Conservation (phyloP, 1,284 basidiomycete genomes). For the Papiliotrema flavescens region DNA sequence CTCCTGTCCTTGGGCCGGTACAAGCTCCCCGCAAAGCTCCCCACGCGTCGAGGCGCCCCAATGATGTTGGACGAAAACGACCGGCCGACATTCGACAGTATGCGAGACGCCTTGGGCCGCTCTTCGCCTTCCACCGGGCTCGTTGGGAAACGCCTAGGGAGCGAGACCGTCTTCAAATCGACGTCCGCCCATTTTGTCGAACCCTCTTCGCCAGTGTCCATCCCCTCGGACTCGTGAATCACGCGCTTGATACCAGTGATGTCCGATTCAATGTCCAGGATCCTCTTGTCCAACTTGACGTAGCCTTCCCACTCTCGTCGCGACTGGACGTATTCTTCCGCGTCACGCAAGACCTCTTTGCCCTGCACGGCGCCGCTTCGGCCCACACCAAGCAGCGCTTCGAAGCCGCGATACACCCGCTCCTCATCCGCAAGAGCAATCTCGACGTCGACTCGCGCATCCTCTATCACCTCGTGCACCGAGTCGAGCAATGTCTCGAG, state of each 20-base stretch:
- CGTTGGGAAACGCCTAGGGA: conserved; percentile 7
- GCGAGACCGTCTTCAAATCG: conserved; percentile 16
- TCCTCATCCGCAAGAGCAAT: conserved; percentile 75
- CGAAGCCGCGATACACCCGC: conserved; percentile 65
- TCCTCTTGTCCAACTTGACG: conserved; percentile 57
- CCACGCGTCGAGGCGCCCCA: conserved; percentile 30
- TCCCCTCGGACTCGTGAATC: conserved; percentile 38
- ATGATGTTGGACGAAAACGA: conserved; percentile 31
- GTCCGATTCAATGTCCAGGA: conserved; percentile 76
- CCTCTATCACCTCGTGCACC: conserved; percentile 74
- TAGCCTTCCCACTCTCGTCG: conserved; percentile 55
- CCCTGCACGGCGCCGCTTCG: conserved; percentile 26
- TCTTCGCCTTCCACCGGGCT: neutral
- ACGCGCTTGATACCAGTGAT: conserved; percentile 55
- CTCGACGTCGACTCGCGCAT: conserved; percentile 79
- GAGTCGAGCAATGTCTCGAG: conserved; percentile 61
- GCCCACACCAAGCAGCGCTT: conserved; percentile 62
- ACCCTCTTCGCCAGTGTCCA: conserved; percentile 20
- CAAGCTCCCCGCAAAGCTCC: conserved; percentile 16
- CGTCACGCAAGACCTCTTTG: conserved; percentile 55
- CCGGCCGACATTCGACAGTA: conserved; percentile 28
- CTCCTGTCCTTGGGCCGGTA: conserved; percentile 7
- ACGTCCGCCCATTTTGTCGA: conserved; percentile 13
- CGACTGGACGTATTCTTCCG: conserved; percentile 61
- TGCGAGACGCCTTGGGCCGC: neutral